phyloP scores from a whole-genome alignment of 208 protist genomes.

The Leptomonas pyrrhocoris region DNA sequence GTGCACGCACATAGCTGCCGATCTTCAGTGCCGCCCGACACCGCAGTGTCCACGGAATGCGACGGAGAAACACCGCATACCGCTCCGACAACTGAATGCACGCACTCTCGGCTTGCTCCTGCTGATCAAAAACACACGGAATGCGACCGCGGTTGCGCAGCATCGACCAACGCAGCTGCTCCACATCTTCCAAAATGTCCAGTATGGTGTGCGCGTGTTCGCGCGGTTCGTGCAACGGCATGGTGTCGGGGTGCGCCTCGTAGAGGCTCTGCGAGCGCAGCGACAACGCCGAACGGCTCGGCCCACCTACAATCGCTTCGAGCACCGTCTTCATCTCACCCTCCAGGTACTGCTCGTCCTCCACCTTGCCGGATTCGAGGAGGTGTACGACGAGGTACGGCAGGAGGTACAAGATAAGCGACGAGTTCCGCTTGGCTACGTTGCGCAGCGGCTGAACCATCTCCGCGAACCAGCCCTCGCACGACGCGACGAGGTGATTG shows the following conservation, averaged over 20 bases:
- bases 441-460: slow-evolving; percentile 81
- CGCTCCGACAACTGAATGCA: slow-evolving; percentile 40
- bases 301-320: slow-evolving; percentile 22
- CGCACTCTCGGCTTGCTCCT: slow-evolving; percentile 23
- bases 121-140: slow-evolving; percentile 26
- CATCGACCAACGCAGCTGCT: slow-evolving; percentile 61
- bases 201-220: slow-evolving; percentile 82
- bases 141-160: slow-evolving; percentile 29
- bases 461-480: slow-evolving; percentile 56
- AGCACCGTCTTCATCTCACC: slow-evolving; percentile 58
- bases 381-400: slow-evolving; percentile 81
- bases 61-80: slow-evolving; percentile 46
- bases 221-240: slow-evolving; percentile 36
- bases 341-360: slow-evolving; percentile 43
- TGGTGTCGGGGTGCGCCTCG: slow-evolving; percentile 9
- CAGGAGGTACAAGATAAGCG: slow-evolving; percentile 67
- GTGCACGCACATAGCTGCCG: slow-evolving; percentile 78
- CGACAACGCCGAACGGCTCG: slow-evolving; percentile 15
- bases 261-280: slow-evolving; percentile 55
- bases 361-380: slow-evolving; percentile 38
- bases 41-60: slow-evolving; percentile 42
- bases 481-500: slow-evolving; percentile 55
- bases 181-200: slow-evolving; percentile 69
- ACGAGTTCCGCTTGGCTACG: slow-evolving; percentile 76
- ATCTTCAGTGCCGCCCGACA: slow-evolving; percentile 63